Percentiles rank a stretch among this genome's conserved stretches.
phyloP scores from a whole-genome alignment of 2,329 filamentous ascomycete species.

The Fonsecaea nubica region DNA sequence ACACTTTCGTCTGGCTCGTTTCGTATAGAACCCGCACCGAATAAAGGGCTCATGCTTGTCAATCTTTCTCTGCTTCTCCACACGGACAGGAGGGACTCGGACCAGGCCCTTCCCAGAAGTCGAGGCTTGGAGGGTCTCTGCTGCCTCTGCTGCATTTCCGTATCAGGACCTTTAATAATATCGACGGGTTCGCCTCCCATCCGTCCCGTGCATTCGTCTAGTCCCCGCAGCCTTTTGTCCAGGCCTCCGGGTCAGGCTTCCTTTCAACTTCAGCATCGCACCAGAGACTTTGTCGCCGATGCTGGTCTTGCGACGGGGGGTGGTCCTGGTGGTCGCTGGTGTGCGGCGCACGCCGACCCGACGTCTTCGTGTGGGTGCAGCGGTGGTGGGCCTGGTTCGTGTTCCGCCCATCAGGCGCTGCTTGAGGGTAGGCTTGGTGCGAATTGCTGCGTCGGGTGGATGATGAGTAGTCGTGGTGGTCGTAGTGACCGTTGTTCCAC shows the following conservation, averaged over 20 bases:
- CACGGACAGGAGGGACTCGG: conserved; percentile 24
- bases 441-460: conserved; percentile 14
- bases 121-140: not conserved
- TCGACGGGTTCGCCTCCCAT: conserved; percentile 61
- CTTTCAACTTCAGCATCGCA: conserved; percentile 75
- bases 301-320: conserved; percentile 69
- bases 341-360: conserved; percentile 24
- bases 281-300: conserved; percentile 80
- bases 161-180: conserved; percentile 37
- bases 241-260: conserved; percentile 70
- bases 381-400: conserved; percentile 51
- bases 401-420: conserved; percentile 56
- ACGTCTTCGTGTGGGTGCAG: conserved; percentile 42
- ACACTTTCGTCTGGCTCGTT: not conserved
- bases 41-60: conserved; percentile 24
- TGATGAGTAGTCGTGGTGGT: conserved; percentile 32
- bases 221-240: conserved; percentile 79
- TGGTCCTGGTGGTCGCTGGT: conserved; percentile 18
- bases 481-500: conserved; percentile 33
- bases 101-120: conserved; percentile 17
- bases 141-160: not conserved
- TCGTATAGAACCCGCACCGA: conserved; percentile 9
- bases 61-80: conserved; percentile 32
- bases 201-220: conserved; percentile 75
- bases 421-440: conserved; percentile 60